phyloP scores from a whole-genome alignment of 1,284 basidiomycete genomes.

The Pholiota adiposa region DNA sequence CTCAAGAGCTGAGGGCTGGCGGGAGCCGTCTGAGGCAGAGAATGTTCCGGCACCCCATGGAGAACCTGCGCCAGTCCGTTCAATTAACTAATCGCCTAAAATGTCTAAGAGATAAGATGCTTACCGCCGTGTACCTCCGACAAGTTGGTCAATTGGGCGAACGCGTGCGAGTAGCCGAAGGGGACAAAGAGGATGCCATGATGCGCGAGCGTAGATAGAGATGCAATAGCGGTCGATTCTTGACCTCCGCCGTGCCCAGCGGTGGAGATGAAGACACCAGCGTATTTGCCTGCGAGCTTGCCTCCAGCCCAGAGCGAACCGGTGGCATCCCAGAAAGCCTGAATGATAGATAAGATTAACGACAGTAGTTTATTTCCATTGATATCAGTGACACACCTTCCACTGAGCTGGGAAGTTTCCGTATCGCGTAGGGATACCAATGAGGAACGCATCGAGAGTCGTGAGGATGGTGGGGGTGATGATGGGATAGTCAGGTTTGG shows the following conservation, averaged over 20 bases:
- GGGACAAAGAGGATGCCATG: constrained; percentile 85
- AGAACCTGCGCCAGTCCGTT: constrained; percentile 47
- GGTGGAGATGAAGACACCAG: constrained; percentile 71
- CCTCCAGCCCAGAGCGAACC: constrained; percentile 79
- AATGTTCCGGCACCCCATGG: constrained; percentile 79
- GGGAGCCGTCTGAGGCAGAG: constrained; percentile 65
- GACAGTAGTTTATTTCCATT: background rate
- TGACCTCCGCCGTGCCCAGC: constrained; percentile 74
- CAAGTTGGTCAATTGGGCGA: constrained; percentile 61
- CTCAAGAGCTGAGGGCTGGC: constrained; percentile 68
- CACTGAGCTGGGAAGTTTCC: constrained; percentile 76
- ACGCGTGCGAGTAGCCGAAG: constrained; percentile 72
- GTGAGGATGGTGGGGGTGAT: constrained; percentile 69
- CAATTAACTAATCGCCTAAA: background rate
- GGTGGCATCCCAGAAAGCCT: constrained; percentile 86
- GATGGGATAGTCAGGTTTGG: constrained; percentile 75
- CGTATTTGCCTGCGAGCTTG: constrained; percentile 83
- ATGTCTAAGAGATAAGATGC: constrained; percentile 28
- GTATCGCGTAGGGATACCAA: constrained; percentile 84
- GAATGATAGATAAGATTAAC: background rate
- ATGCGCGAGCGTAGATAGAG: constrained; percentile 79
- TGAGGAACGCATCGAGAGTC: constrained; percentile 70
- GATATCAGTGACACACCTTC: constrained; percentile 51
- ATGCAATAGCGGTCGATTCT: constrained; percentile 68
- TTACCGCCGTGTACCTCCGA: constrained; percentile 73